Evolutionary conservation across 106 monocot genomes (phyloP).

Genomic region (Acanthochlamys bracteata): DNA sequence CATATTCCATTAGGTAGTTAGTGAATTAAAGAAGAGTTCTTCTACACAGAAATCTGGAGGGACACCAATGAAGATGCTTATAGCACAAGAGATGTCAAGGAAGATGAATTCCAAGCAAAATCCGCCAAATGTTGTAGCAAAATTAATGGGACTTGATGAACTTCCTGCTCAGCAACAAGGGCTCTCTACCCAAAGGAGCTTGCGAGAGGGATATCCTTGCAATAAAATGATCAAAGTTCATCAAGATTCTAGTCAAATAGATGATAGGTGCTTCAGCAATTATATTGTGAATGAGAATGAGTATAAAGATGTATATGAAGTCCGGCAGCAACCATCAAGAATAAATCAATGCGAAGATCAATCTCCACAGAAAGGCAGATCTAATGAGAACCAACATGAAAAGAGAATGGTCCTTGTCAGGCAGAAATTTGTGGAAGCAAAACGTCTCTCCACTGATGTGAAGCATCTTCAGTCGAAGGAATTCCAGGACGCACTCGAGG

Average conservation of each 20-base stretch:
- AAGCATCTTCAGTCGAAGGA: slow-evolving; percentile 74
- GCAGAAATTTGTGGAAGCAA: slow-evolving; percentile 85
- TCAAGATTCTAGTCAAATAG: slow-evolving; percentile 8
- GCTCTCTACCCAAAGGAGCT: slow-evolving; percentile 7
- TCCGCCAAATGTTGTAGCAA: slow-evolving; percentile 68
- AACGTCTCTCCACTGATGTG: slow-evolving; percentile 58
- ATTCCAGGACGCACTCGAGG: slow-evolving; percentile 83
- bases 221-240: slow-evolving; percentile 6
- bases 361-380: slow-evolving; percentile 8
- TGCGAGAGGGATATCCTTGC: slow-evolving; percentile 10
- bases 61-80: slow-evolving; percentile 75
- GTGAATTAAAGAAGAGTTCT: slow-evolving; percentile 31
- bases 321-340: slow-evolving; percentile 21
- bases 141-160: slow-evolving; percentile 78
- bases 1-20: slow-evolving; percentile 21
- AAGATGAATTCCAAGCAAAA: slow-evolving; percentile 42
- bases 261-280: slow-evolving; percentile 6
- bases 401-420: slow-evolving; percentile 78
- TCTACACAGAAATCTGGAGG: slow-evolving; percentile 35
- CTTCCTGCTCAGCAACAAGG: slow-evolving; percentile 30
- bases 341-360: slow-evolving; percentile 12
- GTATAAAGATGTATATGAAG: slow-evolving; percentile 52
- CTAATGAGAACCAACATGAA: slow-evolving; percentile 23
- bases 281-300: slow-evolving; percentile 14
- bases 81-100: slow-evolving; percentile 75